Conservation (phyloP, 192 early-diverging fungal species). For the Entomortierella beljakovae region DNA sequence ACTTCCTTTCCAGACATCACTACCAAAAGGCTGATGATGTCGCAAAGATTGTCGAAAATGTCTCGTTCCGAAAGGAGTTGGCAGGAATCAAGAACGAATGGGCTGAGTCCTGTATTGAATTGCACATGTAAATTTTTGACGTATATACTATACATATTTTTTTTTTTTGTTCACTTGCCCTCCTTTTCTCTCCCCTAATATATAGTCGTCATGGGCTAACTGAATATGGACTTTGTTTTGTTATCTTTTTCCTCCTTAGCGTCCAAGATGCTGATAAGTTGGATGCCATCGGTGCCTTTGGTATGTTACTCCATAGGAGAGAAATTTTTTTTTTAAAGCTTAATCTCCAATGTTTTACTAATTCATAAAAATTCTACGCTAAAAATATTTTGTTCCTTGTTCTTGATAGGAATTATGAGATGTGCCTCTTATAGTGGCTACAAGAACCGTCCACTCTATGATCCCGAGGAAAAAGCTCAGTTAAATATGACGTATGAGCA, state of each 20-base stretch:
- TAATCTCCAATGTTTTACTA: neutral
- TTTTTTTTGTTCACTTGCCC: too few species aligned
- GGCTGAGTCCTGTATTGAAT: constrained; percentile 66
- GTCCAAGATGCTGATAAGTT: constrained; percentile 82
- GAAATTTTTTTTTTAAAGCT: neutral
- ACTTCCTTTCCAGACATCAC: constrained; percentile 54
- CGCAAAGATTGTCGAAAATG: constrained; percentile 67
- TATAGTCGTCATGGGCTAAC: neutral
- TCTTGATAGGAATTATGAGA: constrained; percentile 64
- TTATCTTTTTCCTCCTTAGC: constrained; percentile 24
- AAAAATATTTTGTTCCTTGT: too few species aligned
- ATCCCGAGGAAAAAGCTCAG: constrained; percentile 60
- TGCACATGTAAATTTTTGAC: constrained; percentile 61
- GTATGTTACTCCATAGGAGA: constrained; percentile 18
- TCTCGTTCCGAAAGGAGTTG: constrained; percentile 78
- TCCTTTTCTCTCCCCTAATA: too few species aligned
- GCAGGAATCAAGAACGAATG: constrained; percentile 63
- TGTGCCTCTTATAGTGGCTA: constrained; percentile 78
- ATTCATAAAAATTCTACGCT: neutral
- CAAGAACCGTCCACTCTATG: constrained; percentile 69
- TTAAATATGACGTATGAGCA: constrained; percentile 70
- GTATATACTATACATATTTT: neutral
- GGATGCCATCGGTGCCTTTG: constrained; percentile 82
- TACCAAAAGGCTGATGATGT: constrained; percentile 59
- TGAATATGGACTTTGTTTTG: neutral